Base-by-base conservation (phyloP, 2,329 filamentous ascomycete genomes). In the Aspergillaceae sp. region DNA sequence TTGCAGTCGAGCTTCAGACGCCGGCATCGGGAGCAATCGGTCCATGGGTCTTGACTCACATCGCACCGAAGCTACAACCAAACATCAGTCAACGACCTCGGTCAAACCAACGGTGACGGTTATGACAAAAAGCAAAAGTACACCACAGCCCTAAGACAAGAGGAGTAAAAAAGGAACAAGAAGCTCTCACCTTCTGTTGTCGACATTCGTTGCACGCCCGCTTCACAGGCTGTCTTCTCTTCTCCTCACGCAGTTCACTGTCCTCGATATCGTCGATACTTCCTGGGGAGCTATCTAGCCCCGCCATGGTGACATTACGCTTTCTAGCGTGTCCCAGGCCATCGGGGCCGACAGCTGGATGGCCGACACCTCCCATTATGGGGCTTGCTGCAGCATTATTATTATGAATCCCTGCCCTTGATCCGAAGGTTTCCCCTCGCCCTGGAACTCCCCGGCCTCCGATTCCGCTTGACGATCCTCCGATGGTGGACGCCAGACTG, bases 131-230 rank as follows among this genome's bases (percentile, higher is more conserved):
- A 19, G 19, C 19, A 19, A 19, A 19, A 19, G 19, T 19, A 19
- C 19, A 36, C 3, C 34, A 36, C n/a, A 19, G 34, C 34, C 19
- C 19, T 1, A 2, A 19, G 19, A 19, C 1, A 19, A 19, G 19
- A 19, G 19, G 19, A 19, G 19, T 19, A 19, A 19, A 19, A 2
- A 19, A 19, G 19, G 19, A 19, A 19, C 19, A 19, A 19, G 19
- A 19, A 19, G 19, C 19, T 19, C 63, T 64, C 53, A 84, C 81
- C 72, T 84, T 84, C 58, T 85, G 81, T 64, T 85, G 82, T 42
- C 81, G 73, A 62, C 81, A 85, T 59, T 84, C 80, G 62, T 84
- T 84, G 63, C 81, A 84, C 19, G 81, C 81, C 57, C 81, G 72
- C 67, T 84, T 81, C 51, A 74, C 69, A 2, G 73, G 72, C 47